Evolutionary conservation across 2,329 filamentous ascomycete genomes (phyloP).

Genomic region (Blastomyces parvus): DNA sequence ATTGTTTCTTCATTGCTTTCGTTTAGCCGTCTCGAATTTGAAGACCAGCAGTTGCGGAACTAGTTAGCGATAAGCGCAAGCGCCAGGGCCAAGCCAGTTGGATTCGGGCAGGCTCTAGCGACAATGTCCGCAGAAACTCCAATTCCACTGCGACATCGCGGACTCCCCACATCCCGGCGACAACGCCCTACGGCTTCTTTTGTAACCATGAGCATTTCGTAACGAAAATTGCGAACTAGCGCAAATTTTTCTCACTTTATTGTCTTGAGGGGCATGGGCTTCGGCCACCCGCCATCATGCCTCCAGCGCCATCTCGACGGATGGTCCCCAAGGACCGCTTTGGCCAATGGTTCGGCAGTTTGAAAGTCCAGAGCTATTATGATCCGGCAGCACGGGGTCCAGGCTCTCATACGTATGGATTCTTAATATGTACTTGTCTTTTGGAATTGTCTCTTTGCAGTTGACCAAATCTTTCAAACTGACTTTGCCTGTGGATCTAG

Average conservation of each 20-base stretch:
- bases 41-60: background rate
- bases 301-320: conserved; percentile 30
- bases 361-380: conserved; percentile 63
- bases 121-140: background rate
- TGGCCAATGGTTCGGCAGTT: conserved; percentile 52
- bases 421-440: conserved; percentile 10
- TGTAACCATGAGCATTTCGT: background rate
- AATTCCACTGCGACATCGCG: background rate
- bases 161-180: background rate
- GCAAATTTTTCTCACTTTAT: background rate
- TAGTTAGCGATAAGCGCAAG: background rate
- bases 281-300: conserved; percentile 4
- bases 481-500: conserved; percentile 35
- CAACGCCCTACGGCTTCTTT: background rate
- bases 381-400: conserved; percentile 50
- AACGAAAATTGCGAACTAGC: background rate
- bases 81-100: background rate
- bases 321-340: conserved; percentile 57
- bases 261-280: background rate
- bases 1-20: too few species aligned
- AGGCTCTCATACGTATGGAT: conserved; percentile 47
- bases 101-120: background rate
- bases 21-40: background rate
- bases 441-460: background rate
- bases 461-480: conserved; percentile 22